Evolutionary conservation across 805 yeast species (phyloP).

Genomic region (Naumovozyma baii): DNA sequence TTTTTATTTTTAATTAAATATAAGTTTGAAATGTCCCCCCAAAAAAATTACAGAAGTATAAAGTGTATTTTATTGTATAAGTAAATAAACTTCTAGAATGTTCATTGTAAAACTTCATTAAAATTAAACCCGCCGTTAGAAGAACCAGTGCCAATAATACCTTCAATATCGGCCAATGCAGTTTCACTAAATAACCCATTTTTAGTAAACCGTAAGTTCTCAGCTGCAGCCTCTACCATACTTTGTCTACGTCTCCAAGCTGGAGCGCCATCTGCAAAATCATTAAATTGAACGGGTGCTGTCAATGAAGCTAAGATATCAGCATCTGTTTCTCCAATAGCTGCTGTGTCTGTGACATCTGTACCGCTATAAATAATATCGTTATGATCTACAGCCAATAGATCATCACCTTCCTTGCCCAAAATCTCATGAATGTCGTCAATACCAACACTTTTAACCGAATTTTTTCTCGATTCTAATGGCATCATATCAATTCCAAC

Average conservation of each 20-base stretch:
- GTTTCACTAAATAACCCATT: conserved; percentile 70
- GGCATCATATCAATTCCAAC: not conserved
- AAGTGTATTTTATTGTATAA: too few species aligned
- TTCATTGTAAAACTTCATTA: conserved; percentile 9
- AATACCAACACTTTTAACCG: conserved; percentile 24
- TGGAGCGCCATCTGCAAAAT: conserved; percentile 18
- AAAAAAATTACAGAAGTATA: too few species aligned
- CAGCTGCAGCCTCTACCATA: conserved; percentile 64
- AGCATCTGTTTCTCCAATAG: conserved; percentile 18
- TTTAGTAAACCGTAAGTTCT: conserved; percentile 65
- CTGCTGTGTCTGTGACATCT: conserved; percentile 5
- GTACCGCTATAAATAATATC: conserved; percentile 4
- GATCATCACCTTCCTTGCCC: conserved; percentile 17
- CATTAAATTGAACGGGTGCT: conserved; percentile 26
- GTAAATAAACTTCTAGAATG: too few species aligned
- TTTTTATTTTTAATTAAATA: too few species aligned
- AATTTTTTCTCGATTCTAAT: conserved; percentile 13
- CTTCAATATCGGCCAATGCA: conserved; percentile 66
- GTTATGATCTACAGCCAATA: conserved; percentile 11
- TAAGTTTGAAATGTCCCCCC: not conserved
- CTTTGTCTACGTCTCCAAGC: conserved; percentile 51
- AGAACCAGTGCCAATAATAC: conserved; percentile 28
- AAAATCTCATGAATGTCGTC: conserved; percentile 27
- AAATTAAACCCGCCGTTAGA: conserved; percentile 15
- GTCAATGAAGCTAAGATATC: conserved; percentile 28